phyloP scores from a whole-genome alignment of 2,329 filamentous ascomycete species.

The Xylariales sp. region DNA sequence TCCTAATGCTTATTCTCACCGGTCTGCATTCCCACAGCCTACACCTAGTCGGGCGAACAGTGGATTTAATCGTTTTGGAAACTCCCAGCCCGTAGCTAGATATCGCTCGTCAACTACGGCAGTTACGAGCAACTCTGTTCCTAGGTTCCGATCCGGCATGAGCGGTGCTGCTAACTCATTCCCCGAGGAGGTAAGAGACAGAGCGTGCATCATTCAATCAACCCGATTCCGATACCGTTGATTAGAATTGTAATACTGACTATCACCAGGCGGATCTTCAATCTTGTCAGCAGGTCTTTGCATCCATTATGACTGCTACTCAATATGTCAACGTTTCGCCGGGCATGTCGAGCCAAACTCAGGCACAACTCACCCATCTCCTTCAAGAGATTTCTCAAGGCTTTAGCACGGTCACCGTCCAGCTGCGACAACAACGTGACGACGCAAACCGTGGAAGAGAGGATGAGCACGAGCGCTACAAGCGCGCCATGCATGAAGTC shows the following conservation, averaged over 20 bases:
- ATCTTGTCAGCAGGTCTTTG: constrained; percentile 28
- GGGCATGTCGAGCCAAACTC: constrained; percentile 34
- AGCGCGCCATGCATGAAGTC: constrained; percentile 27
- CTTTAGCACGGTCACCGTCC: constrained; percentile 26
- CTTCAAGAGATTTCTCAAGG: constrained; percentile 42
- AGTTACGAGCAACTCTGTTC: constrained; percentile 7
- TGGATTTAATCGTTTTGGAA: constrained; percentile 15
- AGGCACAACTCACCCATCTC: constrained; percentile 36
- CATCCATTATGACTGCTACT: constrained; percentile 36
- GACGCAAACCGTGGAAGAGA: constrained; percentile 22
- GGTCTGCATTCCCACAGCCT: constrained; percentile 21
- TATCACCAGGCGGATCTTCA: constrained; percentile 14
- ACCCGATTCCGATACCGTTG: neutral
- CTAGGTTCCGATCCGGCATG: constrained; percentile 21
- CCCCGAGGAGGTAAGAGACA: constrained; percentile 23
- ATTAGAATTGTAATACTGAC: neutral
- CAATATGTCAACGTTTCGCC: constrained; percentile 42
- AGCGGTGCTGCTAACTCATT: constrained; percentile 3
- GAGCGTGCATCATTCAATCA: neutral
- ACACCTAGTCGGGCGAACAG: constrained; percentile 30
- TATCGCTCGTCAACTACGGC: constrained; percentile 27
- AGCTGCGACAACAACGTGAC: constrained; percentile 39
- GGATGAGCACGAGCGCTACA: constrained; percentile 33
- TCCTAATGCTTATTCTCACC: constrained; percentile 23
- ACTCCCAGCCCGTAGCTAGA: constrained; percentile 5